These are phyloP conservation scores for Exophiala spinifera DNA, from an alignment of 2,329 filamentous ascomycete species.

Conservation along the genomic window DNA sequence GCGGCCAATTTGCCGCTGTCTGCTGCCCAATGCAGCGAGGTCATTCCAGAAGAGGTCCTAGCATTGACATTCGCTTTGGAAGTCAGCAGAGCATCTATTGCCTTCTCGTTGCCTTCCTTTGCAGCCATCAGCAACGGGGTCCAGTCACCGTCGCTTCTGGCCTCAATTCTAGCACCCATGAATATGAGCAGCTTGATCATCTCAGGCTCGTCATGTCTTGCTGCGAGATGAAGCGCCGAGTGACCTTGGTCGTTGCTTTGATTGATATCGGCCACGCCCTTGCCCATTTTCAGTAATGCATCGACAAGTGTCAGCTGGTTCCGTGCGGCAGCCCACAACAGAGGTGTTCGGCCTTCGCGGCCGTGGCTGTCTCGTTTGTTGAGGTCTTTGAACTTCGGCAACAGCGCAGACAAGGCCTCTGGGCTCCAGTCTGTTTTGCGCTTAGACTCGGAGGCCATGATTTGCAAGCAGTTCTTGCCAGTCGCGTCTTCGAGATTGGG, in stretches of 20 bases:
- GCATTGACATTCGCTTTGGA: conserved; percentile 37
- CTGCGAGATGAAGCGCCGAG: conserved; percentile 51
- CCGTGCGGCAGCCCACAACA: conserved; percentile 59
- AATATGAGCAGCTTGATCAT: conserved; percentile 35
- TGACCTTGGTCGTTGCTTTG: conserved; percentile 43
- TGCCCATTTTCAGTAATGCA: conserved; percentile 39
- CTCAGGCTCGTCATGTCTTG: conserved; percentile 41
- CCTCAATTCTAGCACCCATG: conserved; percentile 39
- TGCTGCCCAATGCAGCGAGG: conserved; percentile 40
- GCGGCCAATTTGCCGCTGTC: conserved; percentile 39
- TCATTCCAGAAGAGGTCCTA: conserved; percentile 36
- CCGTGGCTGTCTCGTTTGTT: conserved; percentile 47
- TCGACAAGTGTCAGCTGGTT: conserved; percentile 52
- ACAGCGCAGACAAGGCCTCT: conserved; percentile 42
- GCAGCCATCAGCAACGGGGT: conserved; percentile 55
- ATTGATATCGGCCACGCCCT: conserved; percentile 39
- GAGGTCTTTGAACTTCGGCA: conserved; percentile 40
- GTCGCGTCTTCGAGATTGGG: conserved; percentile 8
- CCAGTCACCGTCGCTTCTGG: conserved; percentile 46
- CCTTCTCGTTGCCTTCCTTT: conserved; percentile 46
- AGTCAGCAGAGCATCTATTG: conserved; percentile 45
- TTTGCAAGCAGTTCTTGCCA: conserved; percentile 34
- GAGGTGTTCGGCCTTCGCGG: conserved; percentile 52
- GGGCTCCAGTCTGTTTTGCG: conserved; percentile 44
- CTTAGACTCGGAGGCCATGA: conserved; percentile 45